phyloP scores from a whole-genome alignment of 257 asterid genomes.

The Agastache rugosa region DNA sequence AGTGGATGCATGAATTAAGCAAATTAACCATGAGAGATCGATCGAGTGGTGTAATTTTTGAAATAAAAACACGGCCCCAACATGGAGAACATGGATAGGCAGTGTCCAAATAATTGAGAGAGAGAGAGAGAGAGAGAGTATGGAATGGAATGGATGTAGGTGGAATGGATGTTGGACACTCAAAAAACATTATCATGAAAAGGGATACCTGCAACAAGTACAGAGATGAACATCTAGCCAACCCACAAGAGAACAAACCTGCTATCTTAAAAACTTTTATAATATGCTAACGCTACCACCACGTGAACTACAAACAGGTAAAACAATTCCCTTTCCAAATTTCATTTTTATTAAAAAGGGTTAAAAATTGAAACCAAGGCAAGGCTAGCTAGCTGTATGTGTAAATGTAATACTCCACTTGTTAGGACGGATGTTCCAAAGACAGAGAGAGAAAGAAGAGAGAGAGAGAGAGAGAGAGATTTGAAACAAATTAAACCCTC shows the following conservation, averaged over 20 bases:
- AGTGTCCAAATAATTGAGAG: constrained; percentile 38
- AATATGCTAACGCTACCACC: constrained; percentile 18
- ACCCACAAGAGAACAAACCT: constrained; percentile 60
- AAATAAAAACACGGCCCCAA: background rate
- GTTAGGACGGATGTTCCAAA: constrained; percentile 45
- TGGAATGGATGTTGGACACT: constrained; percentile 26
- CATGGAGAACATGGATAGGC: constrained; percentile 34
- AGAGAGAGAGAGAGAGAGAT: constrained; percentile 30
- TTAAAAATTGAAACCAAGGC: background rate
- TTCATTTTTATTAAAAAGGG: background rate
- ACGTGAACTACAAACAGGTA: constrained; percentile 53
- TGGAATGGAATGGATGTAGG: background rate
- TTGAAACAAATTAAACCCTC: constrained; percentile 31
- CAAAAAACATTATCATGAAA: constrained; percentile 36
- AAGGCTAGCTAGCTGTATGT: no score
- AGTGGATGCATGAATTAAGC: background rate
- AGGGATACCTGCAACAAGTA: constrained; percentile 41
- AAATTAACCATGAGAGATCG: background rate
- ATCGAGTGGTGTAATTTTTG: background rate
- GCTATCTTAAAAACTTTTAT: constrained; percentile 32
- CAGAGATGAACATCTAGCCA: constrained; percentile 48
- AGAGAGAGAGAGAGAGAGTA: constrained; percentile 35
- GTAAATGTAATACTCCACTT: no score
- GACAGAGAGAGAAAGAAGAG: constrained; percentile 28
- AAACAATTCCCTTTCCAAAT: background rate